A percentile compares a stretch with the other conserved stretches of the same genome.
Conservation (phyloP, 2,329 filamentous ascomycete genomes). For the Emmonsia crescens region DNA sequence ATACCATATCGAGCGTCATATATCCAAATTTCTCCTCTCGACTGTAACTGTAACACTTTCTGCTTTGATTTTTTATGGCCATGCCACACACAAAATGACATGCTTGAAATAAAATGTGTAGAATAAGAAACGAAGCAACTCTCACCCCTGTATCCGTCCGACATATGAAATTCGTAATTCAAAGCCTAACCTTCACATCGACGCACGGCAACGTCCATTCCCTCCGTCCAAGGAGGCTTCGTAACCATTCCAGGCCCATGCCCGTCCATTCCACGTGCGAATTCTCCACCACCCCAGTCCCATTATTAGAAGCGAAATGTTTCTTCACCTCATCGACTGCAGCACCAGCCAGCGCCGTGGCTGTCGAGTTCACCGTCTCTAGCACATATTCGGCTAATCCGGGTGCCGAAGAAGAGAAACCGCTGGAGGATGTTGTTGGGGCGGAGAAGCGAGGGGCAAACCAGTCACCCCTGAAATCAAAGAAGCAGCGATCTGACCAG, state of each 20-base stretch:
- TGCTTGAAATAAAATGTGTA: not conserved
- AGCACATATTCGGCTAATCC: conserved; percentile 29
- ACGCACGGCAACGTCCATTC: conserved; percentile 90
- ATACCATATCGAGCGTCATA: not conserved
- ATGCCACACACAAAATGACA: not conserved
- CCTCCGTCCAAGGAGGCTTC: conserved; percentile 66
- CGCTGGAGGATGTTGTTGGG: conserved; percentile 18
- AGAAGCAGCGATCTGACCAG: conserved; percentile 83
- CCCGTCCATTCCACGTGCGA: conserved; percentile 59
- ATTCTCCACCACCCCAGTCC: conserved; percentile 18
- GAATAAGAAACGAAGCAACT: not conserved
- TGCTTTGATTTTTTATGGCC: not conserved
- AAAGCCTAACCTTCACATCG: conserved; percentile 74
- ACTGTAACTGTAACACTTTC: not conserved
- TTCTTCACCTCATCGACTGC: conserved; percentile 51
- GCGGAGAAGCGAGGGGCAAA: conserved; percentile 62
- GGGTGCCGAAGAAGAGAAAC: conserved; percentile 13
- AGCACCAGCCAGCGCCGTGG: conserved; percentile 54
- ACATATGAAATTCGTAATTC: conserved; percentile 13
- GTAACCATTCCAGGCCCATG: conserved; percentile 73
- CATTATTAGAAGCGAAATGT: conserved; percentile 20
- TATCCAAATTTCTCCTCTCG: not conserved
- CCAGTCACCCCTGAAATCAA: conserved; percentile 87
- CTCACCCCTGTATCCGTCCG: not conserved
- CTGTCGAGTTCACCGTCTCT: conserved; percentile 56